phyloP scores from a whole-genome alignment of 2,329 filamentous ascomycete species.

The Fusarium poae region DNA sequence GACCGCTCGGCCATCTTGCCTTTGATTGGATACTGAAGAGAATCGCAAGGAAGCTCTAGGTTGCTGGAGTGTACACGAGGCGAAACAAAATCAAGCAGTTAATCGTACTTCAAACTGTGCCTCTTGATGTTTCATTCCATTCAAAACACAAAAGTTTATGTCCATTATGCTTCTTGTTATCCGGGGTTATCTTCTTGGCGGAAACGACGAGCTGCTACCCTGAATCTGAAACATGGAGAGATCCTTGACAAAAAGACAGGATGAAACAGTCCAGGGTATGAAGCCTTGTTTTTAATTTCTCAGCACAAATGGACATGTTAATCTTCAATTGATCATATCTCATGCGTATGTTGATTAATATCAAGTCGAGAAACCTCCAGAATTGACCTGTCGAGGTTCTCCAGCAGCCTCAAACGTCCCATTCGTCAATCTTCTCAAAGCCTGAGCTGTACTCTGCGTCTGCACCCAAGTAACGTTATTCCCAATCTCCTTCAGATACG shows the following conservation, averaged over 20 bases:
- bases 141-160: too few relatives aligned
- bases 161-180: neutral
- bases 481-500: slow-evolving; percentile 73
- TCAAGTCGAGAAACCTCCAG: slow-evolving; percentile 69
- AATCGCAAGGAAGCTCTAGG: fast-evolving
- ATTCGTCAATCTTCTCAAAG: slow-evolving; percentile 72
- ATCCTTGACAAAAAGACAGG: neutral
- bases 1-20: slow-evolving; percentile 37
- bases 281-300: neutral
- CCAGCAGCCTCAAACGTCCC: slow-evolving; percentile 82
- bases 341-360: too few relatives aligned
- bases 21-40: neutral
- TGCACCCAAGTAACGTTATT: slow-evolving; percentile 82
- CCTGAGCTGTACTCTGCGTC: slow-evolving; percentile 78
- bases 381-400: slow-evolving; percentile 83
- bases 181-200: neutral
- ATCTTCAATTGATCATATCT: too few relatives aligned
- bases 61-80: neutral
- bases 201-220: neutral
- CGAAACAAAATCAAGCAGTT: neutral
- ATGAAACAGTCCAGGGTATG: neutral
- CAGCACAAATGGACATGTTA: neutral
- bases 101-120: neutral
- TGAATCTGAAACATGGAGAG: slow-evolving; percentile 23
- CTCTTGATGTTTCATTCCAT: neutral